Evolutionary conservation across 2,329 filamentous ascomycete genomes (phyloP), one percentile per base, ranked within the genome.

Genomic region (Botrytis aclada): DNA sequence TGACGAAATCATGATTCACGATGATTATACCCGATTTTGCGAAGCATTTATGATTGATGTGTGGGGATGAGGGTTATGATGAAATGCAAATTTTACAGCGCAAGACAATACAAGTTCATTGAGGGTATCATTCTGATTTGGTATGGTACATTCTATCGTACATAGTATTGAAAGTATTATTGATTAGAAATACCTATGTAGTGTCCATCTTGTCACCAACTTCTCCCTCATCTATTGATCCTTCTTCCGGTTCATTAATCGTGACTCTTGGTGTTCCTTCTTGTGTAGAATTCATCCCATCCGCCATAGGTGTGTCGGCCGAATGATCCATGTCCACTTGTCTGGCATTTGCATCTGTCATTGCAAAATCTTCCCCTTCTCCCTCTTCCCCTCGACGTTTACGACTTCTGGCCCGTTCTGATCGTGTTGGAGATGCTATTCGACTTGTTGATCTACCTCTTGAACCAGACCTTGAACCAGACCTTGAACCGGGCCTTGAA

Each of bases 161-260:
- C 72, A 77, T 72, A 71, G 65, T 69, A 4, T 56, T n/a, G 39
- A 41, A 56, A 56, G 25, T n/a, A 66, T 20, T 60, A 47, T 39
- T 18, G 45, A 70, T 67, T 54, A 29, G 5, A 18, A 9, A 29
- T 22, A 34, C 34, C 77, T 80, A 84, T 22, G 84, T 84, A 63
- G 84, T 93, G 83, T 93, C 92, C 92, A 93, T 94, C 78, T 84
- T 87, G 76, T 92, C 89, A 70, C 77, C 80, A 60, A 74, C 73
- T 12, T 82, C 85, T 43, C 79, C 80, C 54, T 80, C 83, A 60
- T 84, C 83, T 4, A 54, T 58, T 29, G 77, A 74, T 37, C 70
- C 70, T 22, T 82, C 75, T n/a, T 58, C 63, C 25, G 86, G 84
- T 34, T 84, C 83, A 73, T 88, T 85, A 66, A 89, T 82, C 32